Conservation (phyloP, 2,329 filamentous ascomycete genomes). For the Arthrobotrys iridis region DNA sequence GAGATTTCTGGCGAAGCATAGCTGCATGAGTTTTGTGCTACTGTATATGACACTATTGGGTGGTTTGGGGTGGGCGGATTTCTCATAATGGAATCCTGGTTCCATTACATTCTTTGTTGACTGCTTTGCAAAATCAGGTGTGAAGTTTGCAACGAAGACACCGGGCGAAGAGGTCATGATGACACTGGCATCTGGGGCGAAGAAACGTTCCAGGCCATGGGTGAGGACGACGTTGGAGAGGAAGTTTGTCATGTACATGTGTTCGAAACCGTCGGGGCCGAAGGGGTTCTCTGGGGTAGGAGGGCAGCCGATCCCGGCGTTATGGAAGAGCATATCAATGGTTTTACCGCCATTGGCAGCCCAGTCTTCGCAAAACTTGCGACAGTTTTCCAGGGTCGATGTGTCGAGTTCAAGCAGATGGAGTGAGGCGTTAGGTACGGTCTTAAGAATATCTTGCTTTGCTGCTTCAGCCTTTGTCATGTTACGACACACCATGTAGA, state of each 20-base stretch:
- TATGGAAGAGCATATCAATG: constrained; percentile 50
- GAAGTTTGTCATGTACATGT: constrained; percentile 52
- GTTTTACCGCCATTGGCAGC: constrained; percentile 41
- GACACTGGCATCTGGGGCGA: constrained; percentile 36
- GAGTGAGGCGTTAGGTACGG: constrained; percentile 27
- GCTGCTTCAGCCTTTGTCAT: constrained; percentile 37
- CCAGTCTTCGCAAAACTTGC: constrained; percentile 45
- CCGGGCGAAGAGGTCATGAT: constrained; percentile 46
- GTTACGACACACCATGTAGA: constrained; percentile 49
- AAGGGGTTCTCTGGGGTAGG: constrained; percentile 11
- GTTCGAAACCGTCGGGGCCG: constrained; percentile 34
- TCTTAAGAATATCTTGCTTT: constrained; percentile 36
- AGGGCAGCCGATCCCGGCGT: constrained; percentile 44
- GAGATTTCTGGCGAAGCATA: constrained; percentile 32
- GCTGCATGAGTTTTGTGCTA: constrained; percentile 34
- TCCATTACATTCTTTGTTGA: constrained; percentile 25
- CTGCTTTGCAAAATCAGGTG: constrained; percentile 14
- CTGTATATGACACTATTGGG: constrained; percentile 28
- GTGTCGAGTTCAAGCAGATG: constrained; percentile 38
- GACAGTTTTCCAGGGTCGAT: constrained; percentile 36
- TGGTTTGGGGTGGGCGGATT: constrained; percentile 17
- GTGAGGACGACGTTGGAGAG: constrained; percentile 49
- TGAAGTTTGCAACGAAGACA: constrained; percentile 22
- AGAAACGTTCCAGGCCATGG: constrained; percentile 31
- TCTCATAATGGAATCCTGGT: constrained; percentile 28